Base-by-base conservation (phyloP, 2,329 filamentous ascomycete species). In the Mollisia scopiformis region DNA sequence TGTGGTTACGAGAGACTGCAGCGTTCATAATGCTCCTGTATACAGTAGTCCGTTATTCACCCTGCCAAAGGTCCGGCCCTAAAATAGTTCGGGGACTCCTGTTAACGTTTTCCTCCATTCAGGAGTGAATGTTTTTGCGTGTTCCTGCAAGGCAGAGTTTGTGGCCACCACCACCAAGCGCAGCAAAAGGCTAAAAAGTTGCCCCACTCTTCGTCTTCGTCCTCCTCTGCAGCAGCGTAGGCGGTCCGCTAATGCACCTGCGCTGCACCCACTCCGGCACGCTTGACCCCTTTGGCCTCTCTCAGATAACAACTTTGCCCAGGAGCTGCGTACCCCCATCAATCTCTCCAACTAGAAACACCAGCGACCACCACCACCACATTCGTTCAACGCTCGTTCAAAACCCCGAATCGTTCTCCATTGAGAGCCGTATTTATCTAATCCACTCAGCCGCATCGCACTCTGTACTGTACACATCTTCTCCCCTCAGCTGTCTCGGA, bases 351-450 rank as follows among this genome's bases (percentile, higher is more conserved):
- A 39, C 49, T 46, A 31, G 21, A 31, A 28, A 56, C 31, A 13
- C n/a, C n/a, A n/a, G n/a, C n/a, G n/a, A n/a, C n/a, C n/a, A n/a
- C n/a, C n/a, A n/a, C n/a, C n/a, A n/a, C 11, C 58, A 61, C 58
- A 57, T 46, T 61, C 58, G 58, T 61, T 59, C 51, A 37, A n/a
- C n/a, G n/a, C n/a, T 47, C 37, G 27, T 11, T 31, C n/a, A 25
- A 5, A 19, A 13, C 11, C 49, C 46, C 25, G 30, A 46, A 28
- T 35, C 10, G 39, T 46, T 53, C 30, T 25, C 28, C 49, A 28
- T 53, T n/a, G n/a, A n/a, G n/a, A n/a, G n/a, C n/a, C n/a, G n/a
- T n/a, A n/a, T n/a, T n/a, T n/a, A n/a, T n/a, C n/a, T n/a, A 7
- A 28, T n/a, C 30, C 16, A 43, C 35, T 52, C 33, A 37, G 37